Base-by-base conservation (phyloP, 306 rosid species). In the Purshia tridentata region DNA sequence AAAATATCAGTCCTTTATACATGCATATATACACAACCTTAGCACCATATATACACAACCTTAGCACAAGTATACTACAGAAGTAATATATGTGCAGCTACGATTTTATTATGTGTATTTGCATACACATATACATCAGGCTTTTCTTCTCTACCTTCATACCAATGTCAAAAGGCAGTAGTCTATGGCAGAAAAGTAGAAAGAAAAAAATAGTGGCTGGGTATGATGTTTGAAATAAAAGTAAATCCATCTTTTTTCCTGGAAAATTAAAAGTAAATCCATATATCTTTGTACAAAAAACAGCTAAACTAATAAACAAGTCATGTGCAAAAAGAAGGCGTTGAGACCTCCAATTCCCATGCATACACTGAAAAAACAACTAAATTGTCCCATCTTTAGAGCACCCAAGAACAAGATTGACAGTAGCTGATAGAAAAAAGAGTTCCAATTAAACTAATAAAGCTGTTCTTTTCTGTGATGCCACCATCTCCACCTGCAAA, bases 401-500 rank as follows among this genome's bases (percentile, higher is more conserved):
- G 76, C 74, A 75, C 72, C 73, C 35, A 62, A 56, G 67, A 55
- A 73, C 73, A 56, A 72, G 47, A 29, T 49, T 55, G 67, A 19
- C 37, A 51, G 58, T 63, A n/a, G 42, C 23, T 52, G 51, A 72
- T 45, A 60, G 64, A 62, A 65, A 56, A 77, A 53, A 19, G 67
- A 58, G 68, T 47, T 72, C 76, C 70, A 29, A 29, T 73, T 73
- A 76, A 18, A 20, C 85, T 91, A 90, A 79, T 89, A 91, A 88
- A 93, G 96, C 67, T 83, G 91, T 51, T 91, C 96, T 81, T 58
- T 91, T 76, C 85, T 89, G 73, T 88, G 86, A 75, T 89, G 91
- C 87, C 80, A 85, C 96, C 97, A 91, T 81, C 96, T 93, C 98
- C 98, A 93, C 94, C 98, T 93, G 81, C 74, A 72, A 44, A 13